A percentile compares a stretch with the other conserved stretches of the same genome.
Conservation (phyloP, 345 rosid genomes). For the Psidium guajava region DNA sequence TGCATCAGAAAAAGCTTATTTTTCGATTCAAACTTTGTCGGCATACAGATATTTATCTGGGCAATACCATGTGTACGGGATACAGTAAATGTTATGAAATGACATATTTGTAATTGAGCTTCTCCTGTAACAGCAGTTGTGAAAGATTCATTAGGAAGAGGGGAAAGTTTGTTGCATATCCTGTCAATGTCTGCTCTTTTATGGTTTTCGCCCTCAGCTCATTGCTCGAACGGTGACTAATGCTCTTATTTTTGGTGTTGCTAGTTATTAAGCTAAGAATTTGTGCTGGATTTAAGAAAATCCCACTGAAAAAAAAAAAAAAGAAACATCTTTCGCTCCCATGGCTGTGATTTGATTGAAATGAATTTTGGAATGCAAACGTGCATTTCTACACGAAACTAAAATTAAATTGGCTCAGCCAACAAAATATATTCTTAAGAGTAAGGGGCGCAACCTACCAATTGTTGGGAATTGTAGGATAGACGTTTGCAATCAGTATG, state of each 20-base stretch:
- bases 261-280: not conserved
- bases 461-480: too few relatives aligned
- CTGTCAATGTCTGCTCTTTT: not conserved
- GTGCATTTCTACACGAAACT: not conserved
- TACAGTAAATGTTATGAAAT: not conserved
- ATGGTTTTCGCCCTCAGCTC: not conserved
- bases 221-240: not conserved
- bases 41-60: not conserved
- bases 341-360: not conserved
- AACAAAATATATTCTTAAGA: not conserved
- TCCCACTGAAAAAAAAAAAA: not conserved
- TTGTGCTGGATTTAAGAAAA: not conserved
- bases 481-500: too few relatives aligned
- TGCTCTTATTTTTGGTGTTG: not conserved
- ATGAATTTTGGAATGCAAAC: not conserved
- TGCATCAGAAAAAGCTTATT: not conserved
- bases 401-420: not conserved
- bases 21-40: not conserved
- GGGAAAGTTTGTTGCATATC: not conserved
- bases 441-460: too few relatives aligned
- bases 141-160: not conserved
- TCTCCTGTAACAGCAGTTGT: not conserved
- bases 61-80: not conserved
- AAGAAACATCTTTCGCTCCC: not conserved
- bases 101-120: not conserved